phyloP scores from a whole-genome alignment of 129 eudicot species.

The Flaveria bidentis region DNA sequence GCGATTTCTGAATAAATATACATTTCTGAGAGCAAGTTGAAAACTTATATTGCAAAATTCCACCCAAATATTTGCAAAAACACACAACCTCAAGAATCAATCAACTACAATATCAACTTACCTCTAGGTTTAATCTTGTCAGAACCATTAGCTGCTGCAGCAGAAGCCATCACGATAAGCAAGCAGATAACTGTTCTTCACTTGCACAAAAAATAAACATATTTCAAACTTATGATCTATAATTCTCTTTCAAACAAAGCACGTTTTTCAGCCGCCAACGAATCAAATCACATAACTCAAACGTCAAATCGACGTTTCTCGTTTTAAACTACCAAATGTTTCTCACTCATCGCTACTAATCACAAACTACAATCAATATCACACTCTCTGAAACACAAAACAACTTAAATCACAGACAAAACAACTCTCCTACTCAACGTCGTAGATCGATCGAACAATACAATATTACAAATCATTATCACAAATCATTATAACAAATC shows the following conservation, averaged over 20 bases:
- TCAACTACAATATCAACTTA: constrained; percentile 7
- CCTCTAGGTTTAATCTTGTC: constrained; percentile 48
- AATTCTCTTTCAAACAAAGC: constrained; percentile 2
- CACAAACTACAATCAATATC: not conserved
- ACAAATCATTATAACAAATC: not conserved
- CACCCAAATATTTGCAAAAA: not conserved
- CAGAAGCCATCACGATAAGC: constrained; percentile 42
- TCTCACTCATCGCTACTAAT: not conserved
- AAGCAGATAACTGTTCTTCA: constrained; percentile 28
- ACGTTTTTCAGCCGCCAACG: constrained; percentile 15
- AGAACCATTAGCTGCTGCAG: constrained; percentile 35
- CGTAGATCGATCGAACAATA: constrained; percentile 14
- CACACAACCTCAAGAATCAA: not conserved
- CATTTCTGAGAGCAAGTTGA: not conserved
- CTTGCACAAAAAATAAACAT: constrained; percentile 2
- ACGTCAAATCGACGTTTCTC: not conserved
- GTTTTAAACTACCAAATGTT: not conserved
- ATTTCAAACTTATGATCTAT: not conserved
- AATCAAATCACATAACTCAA: not conserved
- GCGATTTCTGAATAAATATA: not conserved
- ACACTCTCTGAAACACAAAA: not conserved
- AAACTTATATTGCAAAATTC: not conserved
- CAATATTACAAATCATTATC: not conserved
- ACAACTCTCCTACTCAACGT: not conserved
- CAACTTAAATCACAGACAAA: not conserved